Evolutionary conservation across 2,329 filamentous ascomycete genomes (phyloP), one percentile per base, ranked within the genome.

Genomic region (Zymoseptoria tritici): DNA sequence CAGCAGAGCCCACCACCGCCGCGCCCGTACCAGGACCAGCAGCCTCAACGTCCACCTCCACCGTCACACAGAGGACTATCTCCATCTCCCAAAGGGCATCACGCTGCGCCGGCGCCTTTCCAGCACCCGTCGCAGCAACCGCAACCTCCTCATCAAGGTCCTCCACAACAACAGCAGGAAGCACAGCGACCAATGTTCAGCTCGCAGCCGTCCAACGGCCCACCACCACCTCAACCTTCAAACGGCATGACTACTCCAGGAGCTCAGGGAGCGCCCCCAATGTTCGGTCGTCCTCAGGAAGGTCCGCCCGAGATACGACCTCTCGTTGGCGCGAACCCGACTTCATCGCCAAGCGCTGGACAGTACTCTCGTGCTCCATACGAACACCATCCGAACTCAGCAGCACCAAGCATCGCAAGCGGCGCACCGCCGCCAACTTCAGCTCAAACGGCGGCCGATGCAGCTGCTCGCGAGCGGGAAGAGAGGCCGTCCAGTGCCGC

Each of bases 291-390:
- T 4, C 69, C 67, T 60, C 62, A 52, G 46, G 64, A 71, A 95
- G 89, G 73, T 90, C 92, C 61, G 85, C 90, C 88, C 55, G 93
- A 97, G 66, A 86, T 91, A 53, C 85, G 91, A 56, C 88, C 89
- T 1, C 82, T 94, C 64, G 84, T 93, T 65, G 92, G 96, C 66
- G 11, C 36, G 11, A 90, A 86, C 61, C 89, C 92, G 76, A 85
- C 65, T 24, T 69, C 90, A n/a, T 97, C 93, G n/a, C 92, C 92
- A 9, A 60, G 62, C 60, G 92, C 91, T 70, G 88, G 90, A 49
- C 86, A 85, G 7, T 96, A 94, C 49, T 86, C 88, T 4, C 90
- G 92, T 69, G 89, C 90, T 63, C 89, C 87, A 64, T 95, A 90
- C 71, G 80, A 88, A 67, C 87, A 89, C 65, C 90, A 91, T 66